A percentile compares a stretch with the other conserved stretches of the same genome.
Evolutionary conservation across 257 asterid genomes (phyloP).

Genomic region (Marsdenia floribunda): DNA sequence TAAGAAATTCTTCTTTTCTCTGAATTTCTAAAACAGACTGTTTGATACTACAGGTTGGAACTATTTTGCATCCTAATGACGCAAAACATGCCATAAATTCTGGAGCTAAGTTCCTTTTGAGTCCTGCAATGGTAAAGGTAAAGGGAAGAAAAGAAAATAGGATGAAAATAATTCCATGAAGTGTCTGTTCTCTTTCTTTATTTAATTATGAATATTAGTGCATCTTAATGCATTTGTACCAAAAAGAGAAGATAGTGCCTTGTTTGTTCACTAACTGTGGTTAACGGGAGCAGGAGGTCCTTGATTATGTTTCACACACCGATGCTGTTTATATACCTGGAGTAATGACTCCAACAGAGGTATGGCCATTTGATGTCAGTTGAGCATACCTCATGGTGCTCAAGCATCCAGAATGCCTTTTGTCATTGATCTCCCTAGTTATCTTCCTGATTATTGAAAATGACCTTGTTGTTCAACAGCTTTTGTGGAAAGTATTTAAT

Average conservation of each 20-base stretch:
- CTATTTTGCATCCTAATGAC: slow-evolving; percentile 47
- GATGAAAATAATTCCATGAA: background rate
- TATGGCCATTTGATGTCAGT: slow-evolving; percentile 1
- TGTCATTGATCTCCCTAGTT: background rate
- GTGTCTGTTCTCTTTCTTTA: background rate
- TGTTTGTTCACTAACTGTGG: slow-evolving; percentile 9
- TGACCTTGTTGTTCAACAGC: background rate
- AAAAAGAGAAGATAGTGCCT: background rate
- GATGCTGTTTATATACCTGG: slow-evolving; percentile 77
- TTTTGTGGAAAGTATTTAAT: background rate
- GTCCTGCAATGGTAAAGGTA: slow-evolving; percentile 82
- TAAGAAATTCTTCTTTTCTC: no score
- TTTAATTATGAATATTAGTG: background rate
- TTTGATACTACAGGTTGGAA: slow-evolving; percentile 55
- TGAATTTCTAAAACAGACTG: background rate
- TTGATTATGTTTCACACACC: slow-evolving; percentile 41
- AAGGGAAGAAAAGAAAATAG: background rate
- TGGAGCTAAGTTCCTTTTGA: slow-evolving; percentile 86
- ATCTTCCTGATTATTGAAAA: background rate
- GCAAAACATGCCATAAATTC: slow-evolving; percentile 46
- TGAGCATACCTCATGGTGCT: background rate
- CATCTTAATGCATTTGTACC: background rate
- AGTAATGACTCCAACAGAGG: slow-evolving; percentile 90
- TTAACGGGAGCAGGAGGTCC: slow-evolving; percentile 51
- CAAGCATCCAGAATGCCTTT: background rate